phyloP scores from a whole-genome alignment of 129 eudicot species.

The Glebionis coronaria region DNA sequence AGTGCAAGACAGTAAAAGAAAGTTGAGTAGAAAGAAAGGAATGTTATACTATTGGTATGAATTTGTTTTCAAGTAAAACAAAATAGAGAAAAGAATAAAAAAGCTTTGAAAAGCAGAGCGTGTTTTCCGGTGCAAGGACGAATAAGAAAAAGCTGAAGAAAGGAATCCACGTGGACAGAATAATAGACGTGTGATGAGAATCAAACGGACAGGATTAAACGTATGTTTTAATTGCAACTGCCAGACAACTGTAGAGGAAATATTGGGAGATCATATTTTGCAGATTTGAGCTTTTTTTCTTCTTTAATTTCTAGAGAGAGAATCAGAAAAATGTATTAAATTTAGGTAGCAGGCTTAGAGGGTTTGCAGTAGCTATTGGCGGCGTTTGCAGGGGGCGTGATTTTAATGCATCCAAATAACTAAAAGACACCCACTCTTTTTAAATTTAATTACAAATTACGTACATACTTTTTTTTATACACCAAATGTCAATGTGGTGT shows the following conservation, averaged over 20 bases:
- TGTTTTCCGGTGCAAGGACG: conserved; percentile 89
- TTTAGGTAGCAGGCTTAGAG: conserved; percentile 57
- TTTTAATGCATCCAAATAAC: conserved; percentile 65
- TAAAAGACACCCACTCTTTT: conserved; percentile 22
- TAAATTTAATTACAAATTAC: too few relatives aligned
- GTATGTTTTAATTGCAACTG: conserved; percentile 45
- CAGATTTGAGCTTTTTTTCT: too few relatives aligned
- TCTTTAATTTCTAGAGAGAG: conserved; percentile 22
- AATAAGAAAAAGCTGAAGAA: conserved; percentile 61
- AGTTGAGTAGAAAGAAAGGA: neutral
- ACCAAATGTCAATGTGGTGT: too few relatives aligned
- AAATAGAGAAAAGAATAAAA: conserved; percentile 2
- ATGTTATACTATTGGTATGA: neutral
- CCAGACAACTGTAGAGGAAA: conserved; percentile 64
- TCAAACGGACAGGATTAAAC: conserved; percentile 46
- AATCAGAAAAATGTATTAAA: conserved; percentile 43
- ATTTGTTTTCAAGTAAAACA: neutral
- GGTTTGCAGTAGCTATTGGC: conserved; percentile 68
- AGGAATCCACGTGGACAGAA: conserved; percentile 49
- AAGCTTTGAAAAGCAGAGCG: conserved; percentile 52
- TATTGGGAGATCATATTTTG: conserved; percentile 34
- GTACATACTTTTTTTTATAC: too few relatives aligned
- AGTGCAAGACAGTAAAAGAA: too few relatives aligned
- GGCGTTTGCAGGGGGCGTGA: conserved; percentile 88
- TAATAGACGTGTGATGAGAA: conserved; percentile 42